Evolutionary conservation across 2,329 filamentous ascomycete genomes (phyloP).

Genomic region (Plenodomus biglobosus): DNA sequence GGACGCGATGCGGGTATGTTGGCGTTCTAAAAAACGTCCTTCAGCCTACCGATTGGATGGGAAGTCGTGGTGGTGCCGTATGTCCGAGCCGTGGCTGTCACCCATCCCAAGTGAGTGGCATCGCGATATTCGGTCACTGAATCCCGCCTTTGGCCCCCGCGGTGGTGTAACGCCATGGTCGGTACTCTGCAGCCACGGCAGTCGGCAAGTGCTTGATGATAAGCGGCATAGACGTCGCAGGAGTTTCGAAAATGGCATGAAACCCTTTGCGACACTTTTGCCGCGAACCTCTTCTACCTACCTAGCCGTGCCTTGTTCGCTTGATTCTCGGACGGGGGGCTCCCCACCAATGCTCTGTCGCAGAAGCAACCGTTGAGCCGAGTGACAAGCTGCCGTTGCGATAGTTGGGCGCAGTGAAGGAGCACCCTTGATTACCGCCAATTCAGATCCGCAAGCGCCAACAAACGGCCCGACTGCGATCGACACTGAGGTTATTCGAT

Average conservation of each 20-base stretch:
- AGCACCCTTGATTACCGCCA: neutral
- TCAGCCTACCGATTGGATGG: neutral
- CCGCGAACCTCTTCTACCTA: neutral
- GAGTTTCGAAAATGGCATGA: neutral
- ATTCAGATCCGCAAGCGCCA: neutral
- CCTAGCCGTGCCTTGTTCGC: neutral
- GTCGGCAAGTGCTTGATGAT: neutral
- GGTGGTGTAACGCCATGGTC: neutral
- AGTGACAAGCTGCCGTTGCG: neutral
- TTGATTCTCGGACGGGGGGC: neutral
- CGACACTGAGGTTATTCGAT: neutral
- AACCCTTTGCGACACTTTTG: constrained; percentile 1
- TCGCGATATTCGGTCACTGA: neutral
- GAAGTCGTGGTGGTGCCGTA: neutral
- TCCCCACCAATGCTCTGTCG: neutral
- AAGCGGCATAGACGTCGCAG: neutral
- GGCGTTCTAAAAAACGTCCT: neutral
- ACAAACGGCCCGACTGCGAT: neutral
- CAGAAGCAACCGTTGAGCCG: neutral
- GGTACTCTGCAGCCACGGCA: neutral
- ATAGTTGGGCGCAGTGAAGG: neutral
- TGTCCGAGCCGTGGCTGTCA: constrained; percentile 1
- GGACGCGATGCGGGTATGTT: neutral
- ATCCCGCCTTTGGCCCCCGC: neutral
- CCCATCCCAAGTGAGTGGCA: constrained; percentile 2